A percentile compares a stretch with the other conserved stretches of the same genome.
These are phyloP conservation scores for Isabelozyma rhagii DNA, from an alignment of 805 yeast genomes.

Conservation along the genomic window DNA sequence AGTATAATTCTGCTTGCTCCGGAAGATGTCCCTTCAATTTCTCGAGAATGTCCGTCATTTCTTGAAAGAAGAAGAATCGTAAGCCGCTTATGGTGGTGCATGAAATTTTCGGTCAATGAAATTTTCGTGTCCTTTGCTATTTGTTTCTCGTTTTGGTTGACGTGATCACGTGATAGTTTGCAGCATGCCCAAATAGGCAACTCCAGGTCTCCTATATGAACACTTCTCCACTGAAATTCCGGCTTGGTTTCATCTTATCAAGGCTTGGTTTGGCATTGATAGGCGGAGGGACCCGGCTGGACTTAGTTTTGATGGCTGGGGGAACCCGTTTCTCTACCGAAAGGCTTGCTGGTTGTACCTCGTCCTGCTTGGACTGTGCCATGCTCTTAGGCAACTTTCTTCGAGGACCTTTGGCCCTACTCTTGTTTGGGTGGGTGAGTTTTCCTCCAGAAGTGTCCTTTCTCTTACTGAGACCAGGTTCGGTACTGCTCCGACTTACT, in stretches of 20 bases:
- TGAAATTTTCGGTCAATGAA: background rate
- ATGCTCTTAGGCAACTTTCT: conserved; percentile 40
- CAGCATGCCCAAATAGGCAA: background rate
- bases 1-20: background rate
- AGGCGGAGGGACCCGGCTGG: conserved; percentile 17
- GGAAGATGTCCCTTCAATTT: background rate
- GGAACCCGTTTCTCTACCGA: conserved; percentile 14
- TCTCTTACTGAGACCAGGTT: conserved; percentile 8
- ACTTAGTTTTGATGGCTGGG: conserved; percentile 10
- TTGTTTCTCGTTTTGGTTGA: background rate
- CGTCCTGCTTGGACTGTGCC: background rate
- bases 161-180: background rate
- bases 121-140: background rate
- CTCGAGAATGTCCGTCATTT: background rate
- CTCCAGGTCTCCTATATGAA: conserved; percentile 15
- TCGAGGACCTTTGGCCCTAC: conserved; percentile 51
- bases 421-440: conserved; percentile 44
- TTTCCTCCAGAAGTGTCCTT: conserved; percentile 17
- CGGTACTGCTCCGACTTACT: conserved; percentile 2
- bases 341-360: background rate
- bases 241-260: conserved; percentile 19
- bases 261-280: conserved; percentile 13
- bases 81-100: background rate
- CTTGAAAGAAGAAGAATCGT: background rate
- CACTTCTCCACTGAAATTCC: conserved; percentile 28